Base-by-base conservation (phyloP, 352 stramenopile genomes). In the Aphanomyces cochlioides region DNA sequence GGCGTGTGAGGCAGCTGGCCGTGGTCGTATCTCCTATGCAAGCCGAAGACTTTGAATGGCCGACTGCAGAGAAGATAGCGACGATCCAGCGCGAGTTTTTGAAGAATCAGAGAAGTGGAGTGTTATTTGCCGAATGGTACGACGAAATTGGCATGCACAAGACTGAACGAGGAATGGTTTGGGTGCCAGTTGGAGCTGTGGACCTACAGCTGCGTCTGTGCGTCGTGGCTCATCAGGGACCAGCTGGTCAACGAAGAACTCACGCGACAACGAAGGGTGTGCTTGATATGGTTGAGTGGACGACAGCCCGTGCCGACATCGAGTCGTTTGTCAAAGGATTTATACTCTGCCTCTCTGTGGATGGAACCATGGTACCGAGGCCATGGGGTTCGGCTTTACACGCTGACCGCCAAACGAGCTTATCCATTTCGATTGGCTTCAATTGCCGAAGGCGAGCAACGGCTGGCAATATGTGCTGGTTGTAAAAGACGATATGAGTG, bases 361-460 rank as follows among this genome's bases (percentile, higher is more conserved):
- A 68, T 15, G 64, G 73, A 6, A 47, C 64, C 17, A 68, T 53
- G 3, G 48, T 57, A 0, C 74, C 69, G 0, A 47, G 73, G 1
- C 73, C 77, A 6, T 72, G 67, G 40, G 74, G 75, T 7, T 43
- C 69, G 13, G 67, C 63, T 0, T 8, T 80, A 28, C 47, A 60
- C 8, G 71, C 72, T 1, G 78, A 75, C 0, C 78, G 74, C 76
- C 74, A 0, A 81, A 81, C 17, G 71, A 84, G 37, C 5, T 77
- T 4, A 37, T 81, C 0, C 72, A 82, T 28, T 84, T 85, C n/a
- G 75, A 81, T 13, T 82, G 73, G 17, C 34, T 82, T 7, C 70
- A 61, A 0, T 72, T 79, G 34, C 48, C 73, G 0, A 21, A 73
- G 28, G 45, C 58, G 1, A 56, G 53, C 17, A 54, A 56, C 5